A percentile compares a stretch with the other conserved stretches of the same genome.
Conservation (phyloP, 75 land plant species). For the Adiantum capillusveneris region DNA sequence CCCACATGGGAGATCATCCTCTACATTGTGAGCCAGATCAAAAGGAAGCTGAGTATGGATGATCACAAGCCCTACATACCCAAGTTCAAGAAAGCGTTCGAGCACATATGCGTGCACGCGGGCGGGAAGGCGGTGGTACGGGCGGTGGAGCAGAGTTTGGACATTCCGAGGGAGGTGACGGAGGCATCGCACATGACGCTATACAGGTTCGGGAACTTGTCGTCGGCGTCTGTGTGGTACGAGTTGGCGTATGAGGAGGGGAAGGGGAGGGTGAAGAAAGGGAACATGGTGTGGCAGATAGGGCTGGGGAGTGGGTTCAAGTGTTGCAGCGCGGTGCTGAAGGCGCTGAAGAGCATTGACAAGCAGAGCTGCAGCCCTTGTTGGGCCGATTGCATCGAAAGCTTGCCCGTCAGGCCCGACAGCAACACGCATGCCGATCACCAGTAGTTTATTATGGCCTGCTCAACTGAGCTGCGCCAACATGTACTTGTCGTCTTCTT, state of each 20-base stretch:
- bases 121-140: conserved; percentile 48
- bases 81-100: conserved; percentile 44
- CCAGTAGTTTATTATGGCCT: too few relatives aligned
- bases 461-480: too few relatives aligned
- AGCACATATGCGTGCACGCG: conserved; percentile 52
- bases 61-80: conserved; percentile 11
- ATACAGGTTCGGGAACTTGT: conserved; percentile 63
- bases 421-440: too few relatives aligned
- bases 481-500: too few relatives aligned
- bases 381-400: too few relatives aligned
- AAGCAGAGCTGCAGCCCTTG: too few relatives aligned
- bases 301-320: conserved; percentile 31
- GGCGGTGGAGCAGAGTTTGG: conserved; percentile 28
- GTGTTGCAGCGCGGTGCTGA: conserved; percentile 36
- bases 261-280: conserved; percentile 43
- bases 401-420: too few relatives aligned
- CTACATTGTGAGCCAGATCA: conserved; percentile 6
- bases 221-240: conserved; percentile 52
- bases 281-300: conserved; percentile 31
- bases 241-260: conserved; percentile 55
- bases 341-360: too few relatives aligned
- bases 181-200: conserved; percentile 61
- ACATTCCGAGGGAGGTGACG: conserved; percentile 24
- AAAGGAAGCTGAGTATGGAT: not conserved
- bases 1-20: conserved; percentile 33